Evolutionary conservation across 176 grass and related monocot species (phyloP), one percentile per base, ranked within the genome.

Genomic region (Dendrocalamus sinicus): DNA sequence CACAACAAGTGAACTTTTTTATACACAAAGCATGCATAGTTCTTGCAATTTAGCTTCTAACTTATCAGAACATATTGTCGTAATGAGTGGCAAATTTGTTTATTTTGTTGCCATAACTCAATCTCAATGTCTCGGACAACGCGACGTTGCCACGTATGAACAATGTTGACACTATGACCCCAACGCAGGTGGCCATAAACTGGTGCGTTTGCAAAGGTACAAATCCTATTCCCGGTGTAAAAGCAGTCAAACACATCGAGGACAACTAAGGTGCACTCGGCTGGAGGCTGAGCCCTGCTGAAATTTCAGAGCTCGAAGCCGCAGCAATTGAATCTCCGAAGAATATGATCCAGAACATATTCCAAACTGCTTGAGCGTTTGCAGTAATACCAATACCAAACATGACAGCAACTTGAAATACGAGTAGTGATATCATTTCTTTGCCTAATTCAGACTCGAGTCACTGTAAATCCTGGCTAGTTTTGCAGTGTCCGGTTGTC

Each of bases 171-270:
- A 14, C 41, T 32, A 12, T 30, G 20, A 32, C 77, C 13, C 72
- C 9, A 73, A 78, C 32, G 65, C 82, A 99, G 96, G 92, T 99
- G 63, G 90, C 92, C 12, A 96, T 99, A 95, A 94, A 99, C 76
- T 96, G 96, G 96, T 99, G 96, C 75, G 91, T 99, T 54, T 92
- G 92, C 90, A 99, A 96, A 63, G 93, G 96, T 24, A 69, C 96
- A 8, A 76, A 96, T 53, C 96, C 93, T 23, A 99, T 99, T 20
- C 96, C 93, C 2, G 92, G 96, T 12, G 85, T 99, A 8, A 99
- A 99, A 67, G 85, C 88, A 2, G 84, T 94, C 6, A 86, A 81
- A 48, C 92, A 99, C 62, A 93, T 91, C 6, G 75, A 92, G 40
- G 93, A 96, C 46, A 99, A 92, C 70, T 52, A 96, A 78, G 96